Percentiles rank a stretch among this genome's conserved stretches.
Evolutionary conservation across 2,329 filamentous ascomycete species (phyloP).

Genomic region (Cercospora nicotianae): DNA sequence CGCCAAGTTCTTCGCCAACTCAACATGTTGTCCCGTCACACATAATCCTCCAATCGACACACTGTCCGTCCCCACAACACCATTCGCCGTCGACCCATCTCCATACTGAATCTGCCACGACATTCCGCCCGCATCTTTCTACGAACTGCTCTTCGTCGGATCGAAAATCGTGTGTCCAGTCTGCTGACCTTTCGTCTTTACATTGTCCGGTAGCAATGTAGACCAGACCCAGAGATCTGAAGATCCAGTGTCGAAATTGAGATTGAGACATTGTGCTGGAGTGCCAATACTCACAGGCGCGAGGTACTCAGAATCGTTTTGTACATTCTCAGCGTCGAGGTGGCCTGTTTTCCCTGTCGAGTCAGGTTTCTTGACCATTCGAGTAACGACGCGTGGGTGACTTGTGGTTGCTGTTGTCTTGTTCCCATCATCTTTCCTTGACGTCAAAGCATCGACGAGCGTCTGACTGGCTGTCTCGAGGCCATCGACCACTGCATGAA

Average conservation of each 20-base stretch:
- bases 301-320: constrained; percentile 68
- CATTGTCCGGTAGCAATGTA: constrained; percentile 29
- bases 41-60: constrained; percentile 62
- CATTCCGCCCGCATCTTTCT: constrained; percentile 49
- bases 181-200: constrained; percentile 34
- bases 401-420: constrained; percentile 14
- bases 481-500: constrained; percentile 22
- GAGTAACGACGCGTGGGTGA: constrained; percentile 15
- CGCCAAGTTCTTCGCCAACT: constrained; percentile 62
- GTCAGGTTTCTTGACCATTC: constrained; percentile 16
- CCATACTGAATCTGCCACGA: constrained; percentile 69
- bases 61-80: constrained; percentile 63
- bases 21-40: constrained; percentile 63
- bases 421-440: not conserved
- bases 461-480: constrained; percentile 1
- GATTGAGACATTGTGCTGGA: constrained; percentile 58
- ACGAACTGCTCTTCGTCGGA: constrained; percentile 61
- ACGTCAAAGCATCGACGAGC: not conserved
- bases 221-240: constrained; percentile 62
- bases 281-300: constrained; percentile 65
- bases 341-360: constrained; percentile 21
- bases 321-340: constrained; percentile 56
- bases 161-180: constrained; percentile 59
- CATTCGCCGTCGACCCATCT: constrained; percentile 66
- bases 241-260: constrained; percentile 72